Base-by-base conservation (phyloP, 768 basidiomycete genomes). In the Collybia mongolica region DNA sequence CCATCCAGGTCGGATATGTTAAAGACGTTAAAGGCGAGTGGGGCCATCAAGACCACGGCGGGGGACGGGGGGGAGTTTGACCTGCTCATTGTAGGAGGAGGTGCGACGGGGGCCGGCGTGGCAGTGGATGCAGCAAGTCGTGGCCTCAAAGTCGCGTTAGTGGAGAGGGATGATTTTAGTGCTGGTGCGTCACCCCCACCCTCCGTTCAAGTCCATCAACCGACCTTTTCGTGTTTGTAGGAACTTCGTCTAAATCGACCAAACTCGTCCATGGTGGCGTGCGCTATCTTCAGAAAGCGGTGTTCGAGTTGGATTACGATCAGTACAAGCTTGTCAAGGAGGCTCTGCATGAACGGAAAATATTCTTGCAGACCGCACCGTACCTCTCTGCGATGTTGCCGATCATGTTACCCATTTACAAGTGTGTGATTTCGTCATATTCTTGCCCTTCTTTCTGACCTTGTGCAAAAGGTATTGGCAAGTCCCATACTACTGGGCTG, bases 221-320 rank as follows among this genome's bases (percentile, higher is more conserved):
- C 28, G 12, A 45, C 14, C n/a, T 11, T 51, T 29, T 9, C 5
- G 11, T 24, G 6, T 15, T 49, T 15, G 19, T 60, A 92, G 93
- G 95, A 15, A 97, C 96, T 0, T 96, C 93, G 0, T 96, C 93
- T 5, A 98, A 98, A 64, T 94, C 93, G 6, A 98, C 97, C 1
- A 98, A 99, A 66, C 86, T 99, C 46, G 96, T 99, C 0, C 97
- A 99, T 70, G 96, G 96, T 14, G 96, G 96, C 35, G 96, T 98
- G 2, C 84, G 96, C 1, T 99, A 99, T 68, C 82, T 99, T 9
- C 96, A 99, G 62, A 99, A 98, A 64, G 96, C 96, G 2, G 80
- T 98, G 29, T 82, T 95, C 60, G 95, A 96, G 60, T 82, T 97
- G 54, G 96, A 98, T 64, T 97, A 96, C 60, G 93, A 93, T 63